Base-by-base conservation (phyloP, 495 filamentous ascomycete genomes). In the Astrothelium subdiscretum region DNA sequence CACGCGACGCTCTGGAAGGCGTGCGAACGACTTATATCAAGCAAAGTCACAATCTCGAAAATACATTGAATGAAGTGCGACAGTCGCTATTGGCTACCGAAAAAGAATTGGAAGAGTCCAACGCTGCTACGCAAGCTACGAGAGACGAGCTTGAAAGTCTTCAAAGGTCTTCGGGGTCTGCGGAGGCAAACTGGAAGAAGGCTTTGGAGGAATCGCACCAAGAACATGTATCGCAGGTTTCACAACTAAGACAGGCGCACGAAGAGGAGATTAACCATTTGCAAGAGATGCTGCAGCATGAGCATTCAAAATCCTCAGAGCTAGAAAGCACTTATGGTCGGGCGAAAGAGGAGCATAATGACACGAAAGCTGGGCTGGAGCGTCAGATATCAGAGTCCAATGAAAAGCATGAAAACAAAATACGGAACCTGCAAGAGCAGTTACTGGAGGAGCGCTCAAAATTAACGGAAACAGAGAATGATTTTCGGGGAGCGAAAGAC, bases 281-380 rank as follows among this genome's bases (percentile, higher is more conserved):
- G 29, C 61, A 63, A 12, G 18, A 38, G 22, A 58, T 27, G 20
- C 42, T 60, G 5, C 24, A 64, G n/a, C 26, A 20, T 35, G 40
- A 60, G 29, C 38, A 31, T 10, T 29, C 57, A n/a, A 59, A 65
- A 26, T 13, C 54, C 24, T 8, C 60, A 51, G 48, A 57, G 1
- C 35, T 68, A 2, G 43, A 65, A 31, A 57, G 35, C 22, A 38
- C 44, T 22, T 42, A 58, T 13, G 54, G 60, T 22, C n/a, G 35
- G 15, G 54, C 61, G 2, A 62, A 68, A 48, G 43, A 59, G 35
- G 66, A 68, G 20, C 44, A 52, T 1, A 57, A 24, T 22, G 10
- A 10, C 20, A n/a, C n/a, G n/a, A 48, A 48, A 48, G 43, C n/a
- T 10, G 5, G 5, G 43, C 43, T 26, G 10, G 2, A 54, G 48